Conservation (phyloP, 164 flowering plant species). For the Akebia trifoliata region DNA sequence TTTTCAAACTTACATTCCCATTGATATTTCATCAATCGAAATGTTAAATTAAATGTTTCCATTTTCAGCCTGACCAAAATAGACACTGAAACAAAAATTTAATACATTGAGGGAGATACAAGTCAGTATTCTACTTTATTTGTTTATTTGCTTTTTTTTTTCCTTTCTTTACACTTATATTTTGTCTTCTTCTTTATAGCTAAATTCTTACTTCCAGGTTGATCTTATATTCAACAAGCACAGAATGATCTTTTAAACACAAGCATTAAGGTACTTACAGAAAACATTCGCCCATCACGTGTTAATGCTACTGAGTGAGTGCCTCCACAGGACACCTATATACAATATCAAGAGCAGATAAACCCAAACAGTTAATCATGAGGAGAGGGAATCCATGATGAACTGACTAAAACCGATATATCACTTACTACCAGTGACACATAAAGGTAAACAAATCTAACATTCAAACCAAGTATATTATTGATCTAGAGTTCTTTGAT, state of each 20-base stretch:
- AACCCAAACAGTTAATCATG: not conserved
- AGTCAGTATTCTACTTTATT: no score
- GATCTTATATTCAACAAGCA: not conserved
- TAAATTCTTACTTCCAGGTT: no score
- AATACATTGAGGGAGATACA: no score
- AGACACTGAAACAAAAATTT: no score
- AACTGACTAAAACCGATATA: not conserved
- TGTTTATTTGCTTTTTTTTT: no score
- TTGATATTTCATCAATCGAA: no score
- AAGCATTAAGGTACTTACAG: slow-evolving; percentile 47
- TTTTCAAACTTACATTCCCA: no score
- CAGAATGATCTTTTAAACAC: not conserved
- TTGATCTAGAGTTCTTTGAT: not conserved
- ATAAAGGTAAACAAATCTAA: not conserved
- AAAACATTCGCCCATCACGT: slow-evolving; percentile 84
- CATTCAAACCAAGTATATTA: not conserved
- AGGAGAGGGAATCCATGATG: not conserved
- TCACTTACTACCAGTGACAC: not conserved
- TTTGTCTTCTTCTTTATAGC: no score
- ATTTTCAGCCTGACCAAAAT: no score
- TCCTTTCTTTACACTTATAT: no score
- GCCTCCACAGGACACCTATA: slow-evolving; percentile 95
- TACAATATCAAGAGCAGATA: slow-evolving; percentile 2
- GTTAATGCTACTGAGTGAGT: slow-evolving; percentile 97
- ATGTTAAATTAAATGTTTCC: no score